Evolutionary conservation across 2,329 filamentous ascomycete species (phyloP), one percentile per base, ranked within the genome.

Genomic region (Hortaea sp.): DNA sequence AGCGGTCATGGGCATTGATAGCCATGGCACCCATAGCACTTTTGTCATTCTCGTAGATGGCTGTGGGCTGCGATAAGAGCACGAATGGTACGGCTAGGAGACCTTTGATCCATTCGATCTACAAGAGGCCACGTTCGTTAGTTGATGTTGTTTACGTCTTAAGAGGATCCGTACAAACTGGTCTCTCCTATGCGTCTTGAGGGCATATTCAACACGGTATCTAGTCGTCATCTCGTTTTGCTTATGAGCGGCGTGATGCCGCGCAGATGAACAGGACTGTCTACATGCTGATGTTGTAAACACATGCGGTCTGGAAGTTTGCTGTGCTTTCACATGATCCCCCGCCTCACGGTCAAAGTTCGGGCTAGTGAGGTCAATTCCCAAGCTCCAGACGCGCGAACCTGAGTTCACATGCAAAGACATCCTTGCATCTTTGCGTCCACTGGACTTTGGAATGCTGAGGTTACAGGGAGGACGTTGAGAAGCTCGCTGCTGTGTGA

Each of bases 31-130:
- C 43, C 43, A 90, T 77, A 46, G 74, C 77, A 45, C 77, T 72
- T 50, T 78, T 78, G 56, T 80, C 75, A 47, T 78, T 74, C 53
- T 89, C 83, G 59, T 90, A 88, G 38, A 88, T 79, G 13, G 88
- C 88, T 1, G 88, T 94, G 3, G 92, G 92, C 63, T 97, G 89
- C 1, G 90, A 95, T 65, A 95, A 88, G 45, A 98, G 78, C 35
- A 98, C 90, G 63, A 98, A 98, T 0, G 92, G 92, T 0, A 97
- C 90, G 1, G 92, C 92, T 9, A 97, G 74, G 4, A 97, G 77
- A 11, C 64, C 64, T 59, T 98, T 97, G 73, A 97, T 87, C 90
- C 90, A 97, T 58, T 66, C 63, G 52, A 61, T 61, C 53, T 58
- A 41, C 32, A 35, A 35, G 32, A 35, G 32, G 20, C 20, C 20